Evolutionary conservation across 257 asterid species (phyloP), one percentile per base, ranked within the genome.

Genomic region (Solanum paucissectum): DNA sequence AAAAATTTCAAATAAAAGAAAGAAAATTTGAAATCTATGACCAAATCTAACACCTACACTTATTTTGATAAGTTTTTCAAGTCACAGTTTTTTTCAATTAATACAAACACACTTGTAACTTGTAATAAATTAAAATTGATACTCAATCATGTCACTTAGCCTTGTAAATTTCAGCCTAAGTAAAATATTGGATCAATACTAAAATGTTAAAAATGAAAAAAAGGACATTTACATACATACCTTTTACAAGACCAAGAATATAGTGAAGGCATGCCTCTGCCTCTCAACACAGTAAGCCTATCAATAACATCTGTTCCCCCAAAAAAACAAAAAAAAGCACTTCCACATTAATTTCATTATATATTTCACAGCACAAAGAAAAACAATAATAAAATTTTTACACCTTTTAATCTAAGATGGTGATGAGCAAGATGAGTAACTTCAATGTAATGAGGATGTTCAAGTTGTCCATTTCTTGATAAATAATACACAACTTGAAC

Each of bases 161-260:
- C 71, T 58, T 23, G 6, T 23, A 62, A 62, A 62, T 4, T 23
- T 62, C 14, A 23, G 32, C 32, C 7, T 62, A n/a, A 16, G 71
- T n/a, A 62, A 62, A 10, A 2, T 10, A 4, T n/a, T n/a, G 0
- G 16, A 21, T 2, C 66, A 21, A 20, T 21, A 58, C 3, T 58
- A 58, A 7, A 58, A 20, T 58, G 25, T 20, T 58, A 58, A 58
- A 58, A 16, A 66, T 40, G 16, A 5, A 23, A 16, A 8, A 8
- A 84, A 36, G 7, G 32, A 23, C 18, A 84, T 33, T 37, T 0
- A 16, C 52, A 29, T 79, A 18, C 40, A n/a, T 89, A 94, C 99
- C 98, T 94, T 90, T 96, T 96, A 95, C 98, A 94, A 83, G 99
- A 95, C 99, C 99, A 95, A 6, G 99, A 96, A 88, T 96, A 96